Evolutionary conservation across 106 monocot genomes (phyloP), one percentile per base, ranked within the genome.

Genomic region (Dendrobium catenatum): DNA sequence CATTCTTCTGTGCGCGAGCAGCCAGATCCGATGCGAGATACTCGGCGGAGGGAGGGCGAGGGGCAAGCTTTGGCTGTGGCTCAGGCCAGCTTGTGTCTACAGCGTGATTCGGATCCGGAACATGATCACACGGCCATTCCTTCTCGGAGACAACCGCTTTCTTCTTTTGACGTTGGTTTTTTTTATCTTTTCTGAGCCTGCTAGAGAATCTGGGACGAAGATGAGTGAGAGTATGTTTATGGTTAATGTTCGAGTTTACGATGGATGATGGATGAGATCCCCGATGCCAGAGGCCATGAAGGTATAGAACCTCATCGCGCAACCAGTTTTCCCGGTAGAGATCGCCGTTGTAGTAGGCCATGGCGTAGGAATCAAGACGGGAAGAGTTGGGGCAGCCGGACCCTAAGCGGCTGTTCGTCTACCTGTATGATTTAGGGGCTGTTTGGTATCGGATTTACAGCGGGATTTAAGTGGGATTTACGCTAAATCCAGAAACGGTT

Each of bases 81-180:
- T 68, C 79, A 20, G 73, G 42, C 85, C 85, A 85, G 20, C 76
- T 24, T 5, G 49, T 76, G 46, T 44, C 20, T 24, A 20, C 42
- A 18, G 42, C 22, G 11, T 72, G 3, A 24, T 41, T 46, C 15
- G 70, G 59, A 3, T 70, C 77, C 10, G 83, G 59, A 26, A 18
- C 31, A 20, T 84, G 84, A 15, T 61, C 37, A 9, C 46, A 44
- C 6, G 89, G 89, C 89, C 89, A 89, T 43, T 86, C 89, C 10
- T 55, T 70, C 59, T 75, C 67, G 4, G 19, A 37, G 5, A n/a
- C 46, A 24, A 44, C 20, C 19, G 17, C 37, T 58, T 56, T 26
- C 24, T 42, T 81, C 29, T 41, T 75, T 83, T 31, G 70, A 24
- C 70, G 26, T 8, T 10, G 43, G 3, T 42, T 47, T 11, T 59